phyloP scores from a whole-genome alignment of 2,329 filamentous ascomycete genomes.

The Ceratocystis variospora region DNA sequence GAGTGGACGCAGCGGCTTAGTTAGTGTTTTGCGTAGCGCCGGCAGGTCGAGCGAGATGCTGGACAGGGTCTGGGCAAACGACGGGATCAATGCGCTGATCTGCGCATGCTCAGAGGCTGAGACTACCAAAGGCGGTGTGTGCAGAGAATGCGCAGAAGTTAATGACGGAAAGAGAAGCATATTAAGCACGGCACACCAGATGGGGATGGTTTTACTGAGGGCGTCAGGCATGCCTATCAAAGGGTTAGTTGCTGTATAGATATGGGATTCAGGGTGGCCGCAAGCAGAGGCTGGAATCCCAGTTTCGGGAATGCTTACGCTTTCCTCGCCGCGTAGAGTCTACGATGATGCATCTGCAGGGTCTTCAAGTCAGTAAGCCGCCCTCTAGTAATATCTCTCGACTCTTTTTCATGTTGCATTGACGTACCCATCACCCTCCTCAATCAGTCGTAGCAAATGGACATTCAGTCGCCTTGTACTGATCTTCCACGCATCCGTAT shows the following conservation, averaged over 20 bases:
- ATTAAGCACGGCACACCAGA: constrained; percentile 87
- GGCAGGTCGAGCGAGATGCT: constrained; percentile 48
- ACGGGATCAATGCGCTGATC: constrained; percentile 48
- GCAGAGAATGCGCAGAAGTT: constrained; percentile 39
- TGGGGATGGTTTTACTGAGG: constrained; percentile 80
- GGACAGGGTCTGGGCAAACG: constrained; percentile 38
- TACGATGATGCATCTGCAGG: constrained; percentile 58
- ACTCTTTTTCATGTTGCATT: neutral
- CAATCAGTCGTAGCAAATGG: constrained; percentile 59
- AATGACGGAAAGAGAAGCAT: constrained; percentile 52
- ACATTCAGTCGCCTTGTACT: constrained; percentile 74
- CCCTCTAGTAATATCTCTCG: neutral
- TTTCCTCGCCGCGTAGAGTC: constrained; percentile 90
- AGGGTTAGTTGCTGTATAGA: constrained; percentile 15
- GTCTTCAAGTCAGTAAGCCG: neutral
- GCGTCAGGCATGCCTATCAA: constrained; percentile 73
- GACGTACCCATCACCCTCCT: constrained; percentile 47
- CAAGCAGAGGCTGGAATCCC: too few relatives aligned
- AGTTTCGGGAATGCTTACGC: constrained; percentile 34
- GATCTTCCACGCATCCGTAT: constrained; percentile 81
- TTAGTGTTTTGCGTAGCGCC: constrained; percentile 40
- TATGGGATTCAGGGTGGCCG: neutral
- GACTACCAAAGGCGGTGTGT: constrained; percentile 59
- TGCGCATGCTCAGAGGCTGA: constrained; percentile 65
- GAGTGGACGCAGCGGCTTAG: constrained; percentile 60